Evolutionary conservation across 176 grass and related monocot genomes (phyloP).

Genomic region (Carex myosuroides): DNA sequence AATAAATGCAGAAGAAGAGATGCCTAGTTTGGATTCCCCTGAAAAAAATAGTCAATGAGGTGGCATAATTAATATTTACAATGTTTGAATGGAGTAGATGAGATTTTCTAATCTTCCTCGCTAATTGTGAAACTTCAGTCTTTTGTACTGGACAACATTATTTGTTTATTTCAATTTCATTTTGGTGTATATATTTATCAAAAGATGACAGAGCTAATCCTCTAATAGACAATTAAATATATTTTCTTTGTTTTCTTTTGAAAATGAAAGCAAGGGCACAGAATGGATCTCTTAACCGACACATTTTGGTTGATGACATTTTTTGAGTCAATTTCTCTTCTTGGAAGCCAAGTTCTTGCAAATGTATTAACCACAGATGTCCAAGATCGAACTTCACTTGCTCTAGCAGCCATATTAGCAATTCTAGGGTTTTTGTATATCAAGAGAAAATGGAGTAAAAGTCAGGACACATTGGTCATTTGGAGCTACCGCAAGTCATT

Average conservation of each 20-base stretch:
- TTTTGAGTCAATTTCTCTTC: conserved; percentile 70
- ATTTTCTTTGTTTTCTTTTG: conserved; percentile 40
- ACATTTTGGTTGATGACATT: conserved; percentile 91
- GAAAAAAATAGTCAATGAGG: background rate
- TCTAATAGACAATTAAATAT: conserved; percentile 10
- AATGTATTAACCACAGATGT: conserved; percentile 46
- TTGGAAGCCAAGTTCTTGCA: conserved; percentile 76
- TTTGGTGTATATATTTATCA: background rate
- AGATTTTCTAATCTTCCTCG: background rate
- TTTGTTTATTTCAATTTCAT: background rate
- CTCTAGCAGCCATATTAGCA: conserved; percentile 54
- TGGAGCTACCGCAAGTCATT: conserved; percentile 92
- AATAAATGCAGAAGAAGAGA: background rate
- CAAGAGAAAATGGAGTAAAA: conserved; percentile 56
- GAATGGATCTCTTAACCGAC: conserved; percentile 64
- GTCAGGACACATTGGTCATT: conserved; percentile 48
- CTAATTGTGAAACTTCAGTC: background rate
- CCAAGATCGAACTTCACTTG: conserved; percentile 34
- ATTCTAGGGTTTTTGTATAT: conserved; percentile 59
- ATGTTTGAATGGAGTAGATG: background rate
- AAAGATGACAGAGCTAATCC: background rate
- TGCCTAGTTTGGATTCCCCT: background rate
- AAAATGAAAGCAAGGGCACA: conserved; percentile 66
- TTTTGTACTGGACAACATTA: background rate
- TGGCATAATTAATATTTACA: background rate